Conservation (phyloP, 192 early-diverging fungal genomes). For the Backusella tuberculispora region DNA sequence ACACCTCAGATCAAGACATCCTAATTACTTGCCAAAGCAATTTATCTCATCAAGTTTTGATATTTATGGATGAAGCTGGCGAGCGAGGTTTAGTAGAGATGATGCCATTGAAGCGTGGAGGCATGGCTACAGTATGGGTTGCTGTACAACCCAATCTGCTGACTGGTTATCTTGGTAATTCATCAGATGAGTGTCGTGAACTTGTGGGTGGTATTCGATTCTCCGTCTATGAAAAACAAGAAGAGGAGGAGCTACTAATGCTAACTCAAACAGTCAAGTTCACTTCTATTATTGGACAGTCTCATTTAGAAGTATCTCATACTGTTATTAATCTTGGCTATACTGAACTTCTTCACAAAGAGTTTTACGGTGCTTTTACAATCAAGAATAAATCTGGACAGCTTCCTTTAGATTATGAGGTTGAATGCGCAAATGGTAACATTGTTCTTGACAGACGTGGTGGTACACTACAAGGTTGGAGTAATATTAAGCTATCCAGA, state of each 20-base stretch:
- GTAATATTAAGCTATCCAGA: conserved; percentile 32
- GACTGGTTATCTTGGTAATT: conserved; percentile 43
- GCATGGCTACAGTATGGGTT: conserved; percentile 69
- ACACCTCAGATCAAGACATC: conserved; percentile 68
- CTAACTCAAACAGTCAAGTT: conserved; percentile 80
- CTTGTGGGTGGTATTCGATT: conserved; percentile 87
- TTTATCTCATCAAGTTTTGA: conserved; percentile 76
- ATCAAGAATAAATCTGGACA: conserved; percentile 71
- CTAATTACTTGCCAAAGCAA: conserved; percentile 79
- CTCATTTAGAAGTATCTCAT: conserved; percentile 69
- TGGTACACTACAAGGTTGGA: conserved; percentile 61
- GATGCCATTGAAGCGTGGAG: conserved; percentile 52
- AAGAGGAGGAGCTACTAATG: conserved; percentile 50
- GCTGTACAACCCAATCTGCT: conserved; percentile 75
- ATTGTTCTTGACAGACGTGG: conserved; percentile 54
- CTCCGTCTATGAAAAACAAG: conserved; percentile 58
- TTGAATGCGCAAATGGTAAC: conserved; percentile 55
- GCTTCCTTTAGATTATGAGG: conserved; percentile 70
- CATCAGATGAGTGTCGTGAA: conserved; percentile 58
- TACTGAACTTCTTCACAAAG: conserved; percentile 47
- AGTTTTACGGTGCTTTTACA: conserved; percentile 64
- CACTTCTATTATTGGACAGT: conserved; percentile 79
- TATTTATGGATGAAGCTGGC: conserved; percentile 67
- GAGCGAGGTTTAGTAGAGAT: conserved; percentile 56
- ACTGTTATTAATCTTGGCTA: conserved; percentile 71